phyloP scores from a whole-genome alignment of 192 early-diverging fungal species.

The Coemansia sp. region DNA sequence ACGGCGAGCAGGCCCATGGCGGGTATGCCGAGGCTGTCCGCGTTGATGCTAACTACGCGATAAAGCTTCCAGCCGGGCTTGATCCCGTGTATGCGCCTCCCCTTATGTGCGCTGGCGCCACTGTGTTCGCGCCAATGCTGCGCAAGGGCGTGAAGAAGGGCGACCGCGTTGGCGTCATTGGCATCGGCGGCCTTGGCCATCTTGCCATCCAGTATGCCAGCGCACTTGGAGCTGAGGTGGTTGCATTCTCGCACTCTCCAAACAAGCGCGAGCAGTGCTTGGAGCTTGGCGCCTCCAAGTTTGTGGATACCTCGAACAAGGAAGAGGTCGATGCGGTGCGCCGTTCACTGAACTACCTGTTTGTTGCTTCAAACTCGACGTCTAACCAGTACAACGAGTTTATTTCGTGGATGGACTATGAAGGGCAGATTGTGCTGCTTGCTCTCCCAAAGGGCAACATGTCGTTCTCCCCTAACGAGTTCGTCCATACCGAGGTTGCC shows the following conservation, averaged over 20 bases:
- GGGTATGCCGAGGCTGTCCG: slow-evolving; percentile 64
- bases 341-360: slow-evolving; percentile 44
- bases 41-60: slow-evolving; percentile 59
- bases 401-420: slow-evolving; percentile 11
- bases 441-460: slow-evolving; percentile 54
- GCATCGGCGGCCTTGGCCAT: slow-evolving; percentile 79
- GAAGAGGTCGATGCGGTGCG: slow-evolving; percentile 27
- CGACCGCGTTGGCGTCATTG: slow-evolving; percentile 49
- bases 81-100: slow-evolving; percentile 63
- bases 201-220: slow-evolving; percentile 36
- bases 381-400: slow-evolving; percentile 34
- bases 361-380: slow-evolving; percentile 37
- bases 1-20: slow-evolving; percentile 55
- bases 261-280: slow-evolving; percentile 59
- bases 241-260: slow-evolving; percentile 58
- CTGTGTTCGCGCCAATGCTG: slow-evolving; percentile 70
- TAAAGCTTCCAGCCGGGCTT: slow-evolving; percentile 58
- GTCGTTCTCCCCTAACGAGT: slow-evolving; percentile 30
- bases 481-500: slow-evolving; percentile 48
- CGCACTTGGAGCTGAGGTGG: neutral
- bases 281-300: slow-evolving; percentile 60
- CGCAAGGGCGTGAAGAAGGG: slow-evolving; percentile 8
- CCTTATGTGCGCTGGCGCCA: slow-evolving; percentile 81
- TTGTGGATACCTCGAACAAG: slow-evolving; percentile 36
- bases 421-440: slow-evolving; percentile 55